These are phyloP conservation scores for Monosporascus sp. DNA, from an alignment of 2,329 filamentous ascomycete genomes.

Conservation along the genomic window DNA sequence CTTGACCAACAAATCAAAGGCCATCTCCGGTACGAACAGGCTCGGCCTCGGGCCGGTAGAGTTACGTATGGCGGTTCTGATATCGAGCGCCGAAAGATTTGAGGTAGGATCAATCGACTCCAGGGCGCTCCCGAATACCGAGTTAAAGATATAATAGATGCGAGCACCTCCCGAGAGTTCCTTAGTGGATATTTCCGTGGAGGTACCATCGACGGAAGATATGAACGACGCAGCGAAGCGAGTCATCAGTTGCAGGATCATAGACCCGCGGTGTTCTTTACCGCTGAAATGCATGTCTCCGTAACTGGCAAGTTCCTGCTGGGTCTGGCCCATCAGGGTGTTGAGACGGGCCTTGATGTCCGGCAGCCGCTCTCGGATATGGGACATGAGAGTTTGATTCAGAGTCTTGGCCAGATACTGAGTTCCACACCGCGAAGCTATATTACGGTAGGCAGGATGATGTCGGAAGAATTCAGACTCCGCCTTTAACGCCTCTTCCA, in stretches of 20 bases:
- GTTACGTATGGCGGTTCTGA: slow-evolving; percentile 94
- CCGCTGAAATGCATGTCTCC: slow-evolving; percentile 97
- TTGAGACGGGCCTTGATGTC: slow-evolving; percentile 98
- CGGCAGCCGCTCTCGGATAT: slow-evolving; percentile 90
- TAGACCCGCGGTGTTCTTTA: slow-evolving; percentile 89
- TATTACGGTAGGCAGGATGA: slow-evolving; percentile 95
- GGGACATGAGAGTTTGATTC: slow-evolving; percentile 90
- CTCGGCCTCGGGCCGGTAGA: slow-evolving; percentile 94
- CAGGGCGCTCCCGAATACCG: slow-evolving; percentile 92
- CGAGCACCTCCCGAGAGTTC: slow-evolving; percentile 90
- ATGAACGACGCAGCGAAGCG: slow-evolving; percentile 97
- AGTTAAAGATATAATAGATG: slow-evolving; percentile 99
- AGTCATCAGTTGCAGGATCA: slow-evolving; percentile 97
- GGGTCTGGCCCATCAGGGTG: slow-evolving; percentile 98
- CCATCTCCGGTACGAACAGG: slow-evolving; percentile 94
- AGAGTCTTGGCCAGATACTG: slow-evolving; percentile 91
- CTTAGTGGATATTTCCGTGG: slow-evolving; percentile 97
- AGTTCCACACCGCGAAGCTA: slow-evolving; percentile 87
- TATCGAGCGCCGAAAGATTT: slow-evolving; percentile 90
- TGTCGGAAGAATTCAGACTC: slow-evolving; percentile 96
- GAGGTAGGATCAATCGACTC: slow-evolving; percentile 95
- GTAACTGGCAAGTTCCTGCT: slow-evolving; percentile 96
- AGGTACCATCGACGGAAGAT: slow-evolving; percentile 96
- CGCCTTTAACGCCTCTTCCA: slow-evolving; percentile 82
- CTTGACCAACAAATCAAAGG: slow-evolving; percentile 95